These are phyloP conservation scores for Papiliotrema laurentii DNA, from an alignment of 1,284 basidiomycete genomes.

Conservation along the genomic window DNA sequence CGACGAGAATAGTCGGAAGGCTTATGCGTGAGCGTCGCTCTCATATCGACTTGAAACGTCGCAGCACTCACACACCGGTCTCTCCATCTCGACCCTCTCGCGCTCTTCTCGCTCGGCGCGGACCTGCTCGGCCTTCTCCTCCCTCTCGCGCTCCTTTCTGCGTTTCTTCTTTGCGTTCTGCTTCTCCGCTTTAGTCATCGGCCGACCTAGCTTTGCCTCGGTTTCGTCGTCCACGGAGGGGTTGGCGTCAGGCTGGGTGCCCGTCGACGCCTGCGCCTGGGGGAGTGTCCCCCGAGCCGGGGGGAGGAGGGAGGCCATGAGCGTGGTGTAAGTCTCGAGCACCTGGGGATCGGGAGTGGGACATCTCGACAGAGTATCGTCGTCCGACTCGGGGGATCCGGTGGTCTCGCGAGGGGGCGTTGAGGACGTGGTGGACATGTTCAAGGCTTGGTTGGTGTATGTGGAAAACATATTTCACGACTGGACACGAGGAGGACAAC, in stretches of 20 bases:
- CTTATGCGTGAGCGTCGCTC: conserved; percentile 6
- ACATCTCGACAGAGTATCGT: neutral
- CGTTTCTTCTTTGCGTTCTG: conserved; percentile 45
- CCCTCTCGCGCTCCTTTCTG: conserved; percentile 37
- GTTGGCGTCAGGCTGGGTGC: neutral
- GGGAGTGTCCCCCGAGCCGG: conserved; percentile 1
- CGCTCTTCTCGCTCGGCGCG: conserved; percentile 6
- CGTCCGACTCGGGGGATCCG: too few relatives aligned
- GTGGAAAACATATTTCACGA: too few relatives aligned
- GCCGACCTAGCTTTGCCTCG: conserved; percentile 9
- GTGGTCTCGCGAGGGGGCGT: too few relatives aligned
- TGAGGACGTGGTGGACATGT: too few relatives aligned
- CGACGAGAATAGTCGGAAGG: conserved; percentile 34
- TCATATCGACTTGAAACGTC: neutral
- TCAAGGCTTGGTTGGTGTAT: too few relatives aligned
- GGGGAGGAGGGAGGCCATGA: conserved; percentile 20
- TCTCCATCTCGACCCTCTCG: neutral
- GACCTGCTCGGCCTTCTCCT: conserved; percentile 10
- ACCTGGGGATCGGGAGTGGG: conserved; percentile 16
- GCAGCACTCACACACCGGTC: conserved; percentile 12
- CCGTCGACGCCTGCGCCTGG: neutral
- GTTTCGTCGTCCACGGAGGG: neutral
- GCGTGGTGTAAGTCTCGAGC: conserved; percentile 17
- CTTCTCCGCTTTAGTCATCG: conserved; percentile 43
- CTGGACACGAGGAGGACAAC: neutral